Evolutionary conservation across 169 alveolate genomes (phyloP).

Genomic region (Cryptosporidium felis): DNA sequence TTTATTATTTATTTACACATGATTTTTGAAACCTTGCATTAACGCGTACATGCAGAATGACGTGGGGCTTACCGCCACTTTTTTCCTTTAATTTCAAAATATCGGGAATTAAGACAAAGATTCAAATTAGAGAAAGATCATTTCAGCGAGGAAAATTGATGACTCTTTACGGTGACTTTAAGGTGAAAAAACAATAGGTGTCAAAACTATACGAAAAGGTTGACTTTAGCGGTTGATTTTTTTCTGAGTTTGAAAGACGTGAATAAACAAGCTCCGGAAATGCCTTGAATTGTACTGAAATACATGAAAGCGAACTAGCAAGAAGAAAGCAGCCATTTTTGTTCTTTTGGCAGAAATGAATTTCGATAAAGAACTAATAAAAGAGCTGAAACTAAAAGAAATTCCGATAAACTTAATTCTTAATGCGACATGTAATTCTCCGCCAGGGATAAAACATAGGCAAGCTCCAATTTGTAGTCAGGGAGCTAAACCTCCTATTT

Average conservation of each 20-base stretch:
- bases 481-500: too few species aligned
- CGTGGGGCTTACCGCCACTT: slow-evolving; percentile 18
- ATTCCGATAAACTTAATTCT: slow-evolving; percentile 14
- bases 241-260: too few species aligned
- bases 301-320: neutral
- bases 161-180: too few species aligned
- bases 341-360: neutral
- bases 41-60: neutral
- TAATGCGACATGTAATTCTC: slow-evolving; percentile 48
- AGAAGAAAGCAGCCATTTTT: neutral
- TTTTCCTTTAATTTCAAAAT: neutral
- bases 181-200: too few species aligned
- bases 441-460: slow-evolving; percentile 62
- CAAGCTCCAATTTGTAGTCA: too few species aligned
- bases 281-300: too few species aligned
- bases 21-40: neutral
- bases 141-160: neutral
- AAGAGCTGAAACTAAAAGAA: neutral
- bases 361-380: neutral
- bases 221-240: too few species aligned
- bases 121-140: neutral
- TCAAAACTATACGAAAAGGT: too few species aligned
- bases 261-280: too few species aligned
- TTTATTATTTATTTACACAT: too few species aligned
- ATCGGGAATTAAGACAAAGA: neutral